Evolutionary conservation across 2,329 filamentous ascomycete species (phyloP).

Genomic region (Calonectria crousiana): DNA sequence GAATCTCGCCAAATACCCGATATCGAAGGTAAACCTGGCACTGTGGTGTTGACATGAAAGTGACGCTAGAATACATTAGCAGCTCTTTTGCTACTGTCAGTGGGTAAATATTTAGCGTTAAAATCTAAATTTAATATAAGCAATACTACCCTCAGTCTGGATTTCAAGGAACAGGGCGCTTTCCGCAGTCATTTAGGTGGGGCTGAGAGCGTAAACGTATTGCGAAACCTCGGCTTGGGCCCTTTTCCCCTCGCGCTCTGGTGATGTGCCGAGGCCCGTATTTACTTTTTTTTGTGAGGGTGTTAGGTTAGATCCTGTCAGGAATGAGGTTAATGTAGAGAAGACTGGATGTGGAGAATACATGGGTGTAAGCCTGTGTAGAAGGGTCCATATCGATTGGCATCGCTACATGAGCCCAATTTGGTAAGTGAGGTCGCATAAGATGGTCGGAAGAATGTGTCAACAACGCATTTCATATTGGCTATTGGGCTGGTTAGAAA

Average conservation of each 20-base stretch:
- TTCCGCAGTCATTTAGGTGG: too few species aligned
- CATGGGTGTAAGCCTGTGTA: not conserved
- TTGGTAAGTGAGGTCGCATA: not conserved
- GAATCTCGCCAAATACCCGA: fast-evolving
- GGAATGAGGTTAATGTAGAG: not conserved
- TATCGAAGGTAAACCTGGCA: not conserved
- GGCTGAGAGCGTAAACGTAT: not conserved
- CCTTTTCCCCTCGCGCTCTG: not conserved
- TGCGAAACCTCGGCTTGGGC: not conserved
- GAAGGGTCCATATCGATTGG: not conserved
- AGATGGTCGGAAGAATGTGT: not conserved
- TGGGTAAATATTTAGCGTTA: not conserved
- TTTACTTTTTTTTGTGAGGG: not conserved
- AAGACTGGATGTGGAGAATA: not conserved
- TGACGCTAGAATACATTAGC: not conserved
- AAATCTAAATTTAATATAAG: not conserved
- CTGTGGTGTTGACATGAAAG: not conserved
- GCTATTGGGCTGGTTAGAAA: not conserved
- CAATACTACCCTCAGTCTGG: not conserved
- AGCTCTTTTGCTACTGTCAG: not conserved
- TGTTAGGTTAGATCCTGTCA: not conserved
- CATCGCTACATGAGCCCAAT: not conserved
- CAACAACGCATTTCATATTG: not conserved
- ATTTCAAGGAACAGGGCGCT: not conserved
- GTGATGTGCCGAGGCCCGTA: not conserved